Evolutionary conservation across 2,329 filamentous ascomycete genomes (phyloP).

Genomic region (Verticillium nubilum): DNA sequence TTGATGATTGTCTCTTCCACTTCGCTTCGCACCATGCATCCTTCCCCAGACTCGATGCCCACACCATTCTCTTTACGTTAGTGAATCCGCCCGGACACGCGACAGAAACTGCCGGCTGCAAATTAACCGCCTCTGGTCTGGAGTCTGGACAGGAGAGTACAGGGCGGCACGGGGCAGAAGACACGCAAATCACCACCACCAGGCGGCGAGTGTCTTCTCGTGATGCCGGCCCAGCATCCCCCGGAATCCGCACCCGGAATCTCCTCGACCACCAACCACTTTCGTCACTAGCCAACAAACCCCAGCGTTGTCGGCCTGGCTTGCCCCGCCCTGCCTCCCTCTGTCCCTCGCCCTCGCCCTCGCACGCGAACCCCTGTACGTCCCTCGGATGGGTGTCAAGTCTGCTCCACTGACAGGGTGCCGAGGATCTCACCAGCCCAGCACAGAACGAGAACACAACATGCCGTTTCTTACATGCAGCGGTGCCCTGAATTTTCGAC

Average conservation of each 20-base stretch:
- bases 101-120: not conserved
- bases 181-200: not conserved
- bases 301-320: not conserved
- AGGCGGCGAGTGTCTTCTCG: not conserved
- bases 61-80: not conserved
- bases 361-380: not conserved
- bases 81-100: not conserved
- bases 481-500: too few species aligned
- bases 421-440: not conserved
- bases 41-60: not conserved
- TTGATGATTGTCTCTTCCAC: not conserved
- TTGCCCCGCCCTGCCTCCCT: not conserved
- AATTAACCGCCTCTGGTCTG: not conserved
- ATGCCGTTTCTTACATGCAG: not conserved
- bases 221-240: not conserved
- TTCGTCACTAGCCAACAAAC: not conserved
- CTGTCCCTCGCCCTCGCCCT: too few species aligned
- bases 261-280: not conserved
- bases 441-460: not conserved
- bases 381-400: not conserved
- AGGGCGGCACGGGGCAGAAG: not conserved
- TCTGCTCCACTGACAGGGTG: not conserved
- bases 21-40: not conserved
- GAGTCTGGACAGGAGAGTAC: too few species aligned
- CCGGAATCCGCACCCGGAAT: not conserved